Base-by-base conservation (phyloP, 176 grass and related monocot species). In the Alopecurus myosuroides region DNA sequence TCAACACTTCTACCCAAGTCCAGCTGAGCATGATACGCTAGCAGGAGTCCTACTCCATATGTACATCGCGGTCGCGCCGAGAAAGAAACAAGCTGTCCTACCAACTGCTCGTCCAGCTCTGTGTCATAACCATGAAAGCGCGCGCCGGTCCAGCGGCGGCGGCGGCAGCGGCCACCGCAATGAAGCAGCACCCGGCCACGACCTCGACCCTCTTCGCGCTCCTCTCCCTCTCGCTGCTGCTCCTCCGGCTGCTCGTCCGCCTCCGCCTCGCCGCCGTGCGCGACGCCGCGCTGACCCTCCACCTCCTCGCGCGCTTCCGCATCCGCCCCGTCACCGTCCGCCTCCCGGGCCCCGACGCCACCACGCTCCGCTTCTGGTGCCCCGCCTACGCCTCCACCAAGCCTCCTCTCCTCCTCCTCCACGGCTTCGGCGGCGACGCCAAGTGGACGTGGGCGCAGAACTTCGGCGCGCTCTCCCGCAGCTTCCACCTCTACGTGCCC, bases 281-380 rank as follows among this genome's bases (percentile, higher is more conserved):
- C 35, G 91, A 93, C 31, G 92, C 89, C 33, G 52, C 94, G 31
- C 84, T 95, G 31, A 90, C 88, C 53, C 81, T 98, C 67, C 75
- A 85, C 82, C 82, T 94, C 81, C 58, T 94, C 14, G 80, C 73
- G 29, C 70, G 80, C 31, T 77, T 85, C 80, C 90, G 94, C 41
- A 64, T 94, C 84, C 81, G 78, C 64, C 77, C 85, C 6, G 74
- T 88, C 70, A 87, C 74, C 42, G 77, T 87, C 78, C 82, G 75
- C 25, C 45, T 88, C 12, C 71, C 62, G 4, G 58, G 18, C 37
- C 15, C 42, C 6, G 18, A 12, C 76, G 19, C 30, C 77, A 88
- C 92, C 68, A 88, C 87, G 70, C 13, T 98, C 45, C 93, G 94
- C 88, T 74, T 98, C 46, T 98, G 93, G 96, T 88, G 80, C 81